Evolutionary conservation across 2,329 filamentous ascomycete species (phyloP).

Genomic region (Sphaerulina vaccinii): DNA sequence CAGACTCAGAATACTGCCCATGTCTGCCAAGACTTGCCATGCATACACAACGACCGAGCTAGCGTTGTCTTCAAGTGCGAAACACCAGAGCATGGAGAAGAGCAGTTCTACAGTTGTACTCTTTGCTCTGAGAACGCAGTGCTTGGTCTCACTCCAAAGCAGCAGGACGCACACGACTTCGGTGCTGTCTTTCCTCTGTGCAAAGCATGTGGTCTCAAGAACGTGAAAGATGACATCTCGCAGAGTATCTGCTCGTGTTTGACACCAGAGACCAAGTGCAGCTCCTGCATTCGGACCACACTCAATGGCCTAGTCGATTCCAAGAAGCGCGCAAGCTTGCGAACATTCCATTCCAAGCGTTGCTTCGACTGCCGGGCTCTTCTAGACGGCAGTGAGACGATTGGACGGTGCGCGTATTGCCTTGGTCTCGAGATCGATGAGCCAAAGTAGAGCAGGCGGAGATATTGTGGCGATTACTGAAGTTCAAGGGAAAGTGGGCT

Average conservation of each 20-base stretch:
- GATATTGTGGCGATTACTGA: not conserved
- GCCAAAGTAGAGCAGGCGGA: not conserved
- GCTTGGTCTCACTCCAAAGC: not conserved
- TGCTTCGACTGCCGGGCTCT: not conserved
- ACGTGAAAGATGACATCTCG: not conserved
- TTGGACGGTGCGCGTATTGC: not conserved
- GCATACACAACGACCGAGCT: not conserved
- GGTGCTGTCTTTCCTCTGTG: not conserved
- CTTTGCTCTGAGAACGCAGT: not conserved
- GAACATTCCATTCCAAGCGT: not conserved
- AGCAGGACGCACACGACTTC: not conserved
- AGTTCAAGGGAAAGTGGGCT: too few species aligned
- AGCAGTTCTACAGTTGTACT: not conserved
- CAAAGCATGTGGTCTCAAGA: not conserved
- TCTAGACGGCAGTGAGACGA: not conserved
- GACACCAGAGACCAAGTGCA: not conserved
- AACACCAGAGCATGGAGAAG: not conserved
- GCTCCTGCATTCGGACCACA: not conserved
- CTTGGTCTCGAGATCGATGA: not conserved
- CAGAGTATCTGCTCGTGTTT: not conserved
- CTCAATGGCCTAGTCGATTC: not conserved
- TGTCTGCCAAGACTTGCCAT: not conserved
- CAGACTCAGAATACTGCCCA: not conserved
- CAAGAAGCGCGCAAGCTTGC: not conserved
- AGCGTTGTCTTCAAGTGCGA: not conserved